Base-by-base conservation (phyloP, 164 flowering plant genomes). In the Saururus chinensis region DNA sequence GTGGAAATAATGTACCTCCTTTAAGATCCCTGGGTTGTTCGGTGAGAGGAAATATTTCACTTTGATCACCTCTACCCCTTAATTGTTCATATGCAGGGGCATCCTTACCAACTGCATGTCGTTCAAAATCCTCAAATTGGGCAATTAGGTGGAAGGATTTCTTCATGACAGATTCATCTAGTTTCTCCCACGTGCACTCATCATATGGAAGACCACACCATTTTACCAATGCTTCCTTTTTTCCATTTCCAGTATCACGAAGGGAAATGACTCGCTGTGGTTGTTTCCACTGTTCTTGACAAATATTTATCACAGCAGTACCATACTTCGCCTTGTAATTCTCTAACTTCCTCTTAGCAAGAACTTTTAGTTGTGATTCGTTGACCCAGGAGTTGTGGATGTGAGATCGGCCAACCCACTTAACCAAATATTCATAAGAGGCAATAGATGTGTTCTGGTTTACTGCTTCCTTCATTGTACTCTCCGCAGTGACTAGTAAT, bases 141-240 rank as follows among this genome's bases (percentile, higher is more conserved):
- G 79, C 81, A 67, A 87, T 71, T 67, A 95, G 64, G 69, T 84
- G 78, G 0, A 75, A 62, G 49, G 71, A 78, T 8, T 77, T 76
- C 64, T 75, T 56, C 65, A 95, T 60, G 41, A 75, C 79, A 69
- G 90, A 82, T 67, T 89, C 90, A 70, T 86, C 86, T 59, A 82
- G 63, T 61, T 78, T 84, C 71, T 95, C 99, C 99, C 99, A 95
- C 51, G 98, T 91, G 78, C 99, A 91, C 67, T 92, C 99, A 75
- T 91, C 97, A 71, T 95, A 95, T 54, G 93, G 82, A 20, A 95
- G 93, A 24, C 92, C 87, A 53, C 74, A 77, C 99, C 99, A 95
- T 70, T 91, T 95, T 40, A 91, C 79, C 68, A 80, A 80, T 60
- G 79, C 99, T 77, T 89, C 92, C 60, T 60, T 64, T 11, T 49